Evolutionary conservation across 2,329 filamentous ascomycete genomes (phyloP).

Genomic region (Colletotrichum lini): DNA sequence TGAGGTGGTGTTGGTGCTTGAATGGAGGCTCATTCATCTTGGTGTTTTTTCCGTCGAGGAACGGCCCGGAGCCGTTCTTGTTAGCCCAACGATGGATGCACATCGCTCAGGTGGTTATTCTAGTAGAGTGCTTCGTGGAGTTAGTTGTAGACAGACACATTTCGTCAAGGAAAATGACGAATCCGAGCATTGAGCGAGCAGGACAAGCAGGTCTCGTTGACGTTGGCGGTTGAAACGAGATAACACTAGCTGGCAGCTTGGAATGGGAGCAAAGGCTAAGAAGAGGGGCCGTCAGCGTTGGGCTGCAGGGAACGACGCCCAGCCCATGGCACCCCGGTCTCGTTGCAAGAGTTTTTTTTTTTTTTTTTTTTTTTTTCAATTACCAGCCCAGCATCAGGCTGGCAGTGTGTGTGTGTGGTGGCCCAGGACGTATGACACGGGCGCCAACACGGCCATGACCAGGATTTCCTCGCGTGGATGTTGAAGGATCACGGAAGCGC

Average conservation of each 20-base stretch:
- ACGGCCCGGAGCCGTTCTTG: not conserved
- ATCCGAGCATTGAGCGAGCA: not conserved
- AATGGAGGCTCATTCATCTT: not conserved
- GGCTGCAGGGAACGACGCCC: constrained; percentile 18
- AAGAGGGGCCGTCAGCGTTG: constrained; percentile 39
- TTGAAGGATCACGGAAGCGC: not conserved
- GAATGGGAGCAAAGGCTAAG: constrained; percentile 33
- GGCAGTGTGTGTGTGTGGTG: too few species aligned
- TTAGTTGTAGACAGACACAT: too few species aligned
- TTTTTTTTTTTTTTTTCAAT: not conserved
- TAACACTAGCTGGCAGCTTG: not conserved
- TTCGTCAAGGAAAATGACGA: not conserved
- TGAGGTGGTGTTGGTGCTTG: too few species aligned
- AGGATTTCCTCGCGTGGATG: not conserved
- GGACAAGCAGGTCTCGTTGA: not conserved
- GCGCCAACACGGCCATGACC: not conserved
- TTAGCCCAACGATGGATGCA: not conserved
- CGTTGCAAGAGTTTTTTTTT: not conserved
- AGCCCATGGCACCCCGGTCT: constrained; percentile 12
- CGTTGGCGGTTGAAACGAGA: not conserved
- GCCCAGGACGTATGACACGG: constrained; percentile 9
- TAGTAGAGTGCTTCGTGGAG: too few species aligned
- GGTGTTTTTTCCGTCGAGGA: not conserved
- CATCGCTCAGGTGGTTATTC: too few species aligned
- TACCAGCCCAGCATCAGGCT: not conserved